Base-by-base conservation (phyloP, 805 yeast species). In the Yueomyces sp. region DNA sequence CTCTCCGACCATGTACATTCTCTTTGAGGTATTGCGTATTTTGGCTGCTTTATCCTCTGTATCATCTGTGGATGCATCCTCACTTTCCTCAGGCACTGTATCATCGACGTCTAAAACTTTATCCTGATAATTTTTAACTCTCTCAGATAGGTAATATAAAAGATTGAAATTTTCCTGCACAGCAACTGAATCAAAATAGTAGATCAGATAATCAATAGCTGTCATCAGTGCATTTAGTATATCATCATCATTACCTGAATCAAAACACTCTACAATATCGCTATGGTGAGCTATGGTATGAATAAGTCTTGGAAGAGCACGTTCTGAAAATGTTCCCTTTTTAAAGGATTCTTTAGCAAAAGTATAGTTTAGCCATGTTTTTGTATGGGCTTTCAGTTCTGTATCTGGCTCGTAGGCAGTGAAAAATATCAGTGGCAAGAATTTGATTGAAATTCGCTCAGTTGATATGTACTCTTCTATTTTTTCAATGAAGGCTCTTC, bases 51-150 rank as follows among this genome's bases (percentile, higher is more conserved):
- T 11, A 64, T 56, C 28, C 2, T 49, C 37, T 7, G 51, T 49
- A 19, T 42, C 41, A 29, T 40, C 45, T 9, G 31, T 34, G 26
- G 41, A 44, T 1, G 34, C 43, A 8, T 42, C 51, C 4, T 40
- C 42, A 44, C 46, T 49, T 19, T 49, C 56, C 2, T 49, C 46
- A 28, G 52, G 55, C 31, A 54, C 57, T 37, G 59, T 65, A 3
- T 53, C 57, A 4, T 62, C 65, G 4, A 65, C 70, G 3, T 66
- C 51, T 19, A 42, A 28, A 48, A 68, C 40, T 7, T 69, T 71
- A 62, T 85, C 94, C 42, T 77, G 69, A 52, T 79, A 82, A 57
- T 85, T 94, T 56, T 85, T 86, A 26, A 85, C 72, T 43, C 94
- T 70, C 46, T 82, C 82, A 0, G 92, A 77, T 41, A 85, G 65